These are phyloP conservation scores for Fomes fomentarius DNA, from an alignment of 1,284 basidiomycete species.

Conservation along the genomic window DNA sequence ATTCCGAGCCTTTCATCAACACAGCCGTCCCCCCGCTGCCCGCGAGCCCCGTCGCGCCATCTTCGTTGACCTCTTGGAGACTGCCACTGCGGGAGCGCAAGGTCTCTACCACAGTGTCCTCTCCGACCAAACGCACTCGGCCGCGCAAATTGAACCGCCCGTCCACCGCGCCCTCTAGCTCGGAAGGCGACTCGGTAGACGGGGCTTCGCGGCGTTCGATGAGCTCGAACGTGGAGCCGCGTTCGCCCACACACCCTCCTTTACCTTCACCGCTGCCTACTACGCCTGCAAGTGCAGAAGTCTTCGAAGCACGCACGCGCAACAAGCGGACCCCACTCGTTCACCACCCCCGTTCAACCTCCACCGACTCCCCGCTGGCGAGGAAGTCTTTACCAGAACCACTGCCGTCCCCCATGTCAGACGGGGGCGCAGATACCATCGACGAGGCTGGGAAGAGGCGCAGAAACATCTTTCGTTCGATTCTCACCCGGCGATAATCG, in stretches of 20 bases:
- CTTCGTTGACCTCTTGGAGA: constrained; percentile 22
- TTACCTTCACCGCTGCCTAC: constrained; percentile 6
- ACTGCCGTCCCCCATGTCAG: constrained; percentile 15
- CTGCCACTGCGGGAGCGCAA: constrained; percentile 23
- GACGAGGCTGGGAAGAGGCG: constrained; percentile 26
- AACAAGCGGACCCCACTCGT: constrained; percentile 7
- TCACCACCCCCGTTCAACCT: constrained; percentile 28
- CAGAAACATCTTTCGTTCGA: constrained; percentile 27
- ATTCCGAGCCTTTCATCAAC: constrained; percentile 22
- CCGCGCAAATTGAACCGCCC: constrained; percentile 39
- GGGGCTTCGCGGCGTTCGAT: constrained; percentile 10
- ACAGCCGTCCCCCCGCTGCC: constrained; percentile 17
- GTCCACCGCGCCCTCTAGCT: constrained; percentile 45
- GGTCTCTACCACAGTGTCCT: constrained; percentile 8
- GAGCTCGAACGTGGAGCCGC: constrained; percentile 12
- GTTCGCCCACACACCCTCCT: constrained; percentile 15
- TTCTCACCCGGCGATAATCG: constrained; percentile 26
- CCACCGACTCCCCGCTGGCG: constrained; percentile 28
- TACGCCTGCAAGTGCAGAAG: neutral
- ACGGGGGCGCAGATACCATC: constrained; percentile 11
- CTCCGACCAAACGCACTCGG: constrained; percentile 12
- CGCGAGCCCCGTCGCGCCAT: constrained; percentile 20
- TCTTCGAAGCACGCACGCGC: constrained; percentile 7
- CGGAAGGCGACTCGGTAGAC: constrained; percentile 8
- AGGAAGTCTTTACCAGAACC: constrained; percentile 13